Conservation (phyloP, 192 early-diverging fungal genomes). For the Pilaira anomala region DNA sequence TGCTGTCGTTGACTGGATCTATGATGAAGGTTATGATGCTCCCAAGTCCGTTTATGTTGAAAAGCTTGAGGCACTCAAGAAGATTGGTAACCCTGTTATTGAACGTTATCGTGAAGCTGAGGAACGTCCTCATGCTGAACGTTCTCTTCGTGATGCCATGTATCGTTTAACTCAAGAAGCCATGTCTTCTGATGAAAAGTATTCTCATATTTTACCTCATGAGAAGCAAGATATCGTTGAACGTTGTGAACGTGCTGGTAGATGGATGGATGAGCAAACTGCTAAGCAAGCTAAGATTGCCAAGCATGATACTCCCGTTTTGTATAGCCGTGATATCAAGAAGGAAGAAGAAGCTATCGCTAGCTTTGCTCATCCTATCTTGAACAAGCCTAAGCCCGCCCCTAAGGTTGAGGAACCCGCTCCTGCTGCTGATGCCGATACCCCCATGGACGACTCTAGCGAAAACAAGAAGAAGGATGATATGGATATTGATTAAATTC, state of each 20-base stretch:
- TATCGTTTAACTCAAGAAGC: conserved; percentile 70
- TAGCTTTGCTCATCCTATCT: conserved; percentile 72
- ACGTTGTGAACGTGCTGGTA: conserved; percentile 68
- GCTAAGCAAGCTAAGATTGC: conserved; percentile 68
- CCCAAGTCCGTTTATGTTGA: conserved; percentile 85
- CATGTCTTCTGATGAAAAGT: conserved; percentile 76
- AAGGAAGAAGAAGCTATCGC: conserved; percentile 71
- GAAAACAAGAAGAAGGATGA: conserved; percentile 41
- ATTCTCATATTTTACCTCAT: conserved; percentile 78
- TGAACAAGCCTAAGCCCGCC: conserved; percentile 89
- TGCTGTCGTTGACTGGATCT: conserved; percentile 95
- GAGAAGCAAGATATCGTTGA: conserved; percentile 83
- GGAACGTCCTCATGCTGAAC: conserved; percentile 80
- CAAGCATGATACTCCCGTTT: conserved; percentile 73
- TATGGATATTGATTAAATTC: conserved; percentile 67
- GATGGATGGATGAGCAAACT: conserved; percentile 84
- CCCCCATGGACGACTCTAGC: conserved; percentile 39
- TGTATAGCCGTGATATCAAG: conserved; percentile 70
- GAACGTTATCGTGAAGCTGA: conserved; percentile 81
- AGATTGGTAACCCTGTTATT: conserved; percentile 75
- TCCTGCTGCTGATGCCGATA: conserved; percentile 39
- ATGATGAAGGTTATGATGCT: conserved; percentile 93
- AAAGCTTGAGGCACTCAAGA: conserved; percentile 78
- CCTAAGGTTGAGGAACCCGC: conserved; percentile 57
- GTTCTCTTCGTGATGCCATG: conserved; percentile 76